Evolutionary conservation across 2,329 filamentous ascomycete species (phyloP).

Genomic region (Phialemonium atrogriseum): DNA sequence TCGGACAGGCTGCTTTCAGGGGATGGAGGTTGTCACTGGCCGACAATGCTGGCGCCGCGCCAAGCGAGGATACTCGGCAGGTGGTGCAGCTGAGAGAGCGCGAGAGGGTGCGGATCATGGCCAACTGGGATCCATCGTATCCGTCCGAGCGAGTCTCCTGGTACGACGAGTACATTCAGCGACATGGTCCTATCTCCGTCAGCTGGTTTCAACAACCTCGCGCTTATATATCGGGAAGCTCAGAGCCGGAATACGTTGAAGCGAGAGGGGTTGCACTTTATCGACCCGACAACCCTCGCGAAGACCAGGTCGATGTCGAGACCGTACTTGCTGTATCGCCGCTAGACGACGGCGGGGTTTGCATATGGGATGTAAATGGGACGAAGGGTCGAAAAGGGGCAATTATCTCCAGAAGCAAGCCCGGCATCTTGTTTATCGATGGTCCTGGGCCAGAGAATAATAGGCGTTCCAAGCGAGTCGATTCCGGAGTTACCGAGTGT

Average conservation of each 20-base stretch:
- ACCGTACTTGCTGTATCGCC: constrained; percentile 60
- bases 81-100: constrained; percentile 19
- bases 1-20: not conserved
- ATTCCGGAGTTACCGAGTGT: constrained; percentile 68
- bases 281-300: constrained; percentile 39
- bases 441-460: constrained; percentile 35
- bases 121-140: constrained; percentile 78
- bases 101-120: constrained; percentile 50
- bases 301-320: constrained; percentile 30
- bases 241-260: constrained; percentile 45
- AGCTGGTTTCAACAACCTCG: constrained; percentile 67
- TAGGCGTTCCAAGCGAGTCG: constrained; percentile 55
- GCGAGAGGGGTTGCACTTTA: constrained; percentile 67
- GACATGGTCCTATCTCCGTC: constrained; percentile 64
- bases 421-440: constrained; percentile 58
- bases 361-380: constrained; percentile 70
- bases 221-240: constrained; percentile 29
- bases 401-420: constrained; percentile 56
- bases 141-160: constrained; percentile 66
- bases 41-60: not conserved
- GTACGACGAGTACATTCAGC: constrained; percentile 84
- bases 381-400: constrained; percentile 46
- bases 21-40: not conserved
- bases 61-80: constrained; percentile 16
- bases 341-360: constrained; percentile 80